phyloP scores from a whole-genome alignment of 192 early-diverging fungal genomes.

The Coemansia sp. region DNA sequence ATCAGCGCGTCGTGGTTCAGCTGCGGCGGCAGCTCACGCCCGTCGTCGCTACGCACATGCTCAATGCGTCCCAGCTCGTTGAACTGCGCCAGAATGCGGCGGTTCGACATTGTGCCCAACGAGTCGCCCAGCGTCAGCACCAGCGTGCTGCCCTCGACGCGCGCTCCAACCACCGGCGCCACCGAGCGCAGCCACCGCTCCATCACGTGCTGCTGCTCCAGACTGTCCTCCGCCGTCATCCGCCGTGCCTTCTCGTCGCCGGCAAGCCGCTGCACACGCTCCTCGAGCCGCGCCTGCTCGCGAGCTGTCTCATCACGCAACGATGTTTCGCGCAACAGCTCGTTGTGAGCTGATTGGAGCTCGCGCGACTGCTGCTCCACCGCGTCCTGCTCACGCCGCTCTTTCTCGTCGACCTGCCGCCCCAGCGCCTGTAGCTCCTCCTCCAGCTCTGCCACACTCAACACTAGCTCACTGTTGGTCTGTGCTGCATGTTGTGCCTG shows the following conservation, averaged over 20 bases:
- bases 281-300: slow-evolving; percentile 38
- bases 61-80: slow-evolving; percentile 37
- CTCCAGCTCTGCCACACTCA: slow-evolving; percentile 27
- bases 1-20: slow-evolving; percentile 45
- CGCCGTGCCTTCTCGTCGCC: slow-evolving; percentile 49
- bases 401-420: slow-evolving; percentile 37
- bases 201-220: slow-evolving; percentile 47
- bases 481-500: slow-evolving; percentile 15
- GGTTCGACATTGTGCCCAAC: slow-evolving; percentile 42
- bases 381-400: slow-evolving; percentile 31
- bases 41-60: slow-evolving; percentile 39
- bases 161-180: slow-evolving; percentile 44
- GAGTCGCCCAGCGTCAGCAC: slow-evolving; percentile 48
- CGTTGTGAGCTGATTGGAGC: slow-evolving; percentile 49
- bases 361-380: slow-evolving; percentile 53
- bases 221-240: slow-evolving; percentile 42
- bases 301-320: slow-evolving; percentile 43
- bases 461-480: slow-evolving; percentile 33
- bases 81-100: slow-evolving; percentile 47
- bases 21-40: slow-evolving; percentile 40
- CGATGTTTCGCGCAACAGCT: slow-evolving; percentile 43
- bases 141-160: slow-evolving; percentile 48
- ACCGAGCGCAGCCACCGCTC: slow-evolving; percentile 48
- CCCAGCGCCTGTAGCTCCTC: slow-evolving; percentile 32
- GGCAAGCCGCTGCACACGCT: slow-evolving; percentile 36